Evolutionary conservation across 73 alveolate genomes (phyloP).

Genomic region (Diophrys appendiculata): DNA sequence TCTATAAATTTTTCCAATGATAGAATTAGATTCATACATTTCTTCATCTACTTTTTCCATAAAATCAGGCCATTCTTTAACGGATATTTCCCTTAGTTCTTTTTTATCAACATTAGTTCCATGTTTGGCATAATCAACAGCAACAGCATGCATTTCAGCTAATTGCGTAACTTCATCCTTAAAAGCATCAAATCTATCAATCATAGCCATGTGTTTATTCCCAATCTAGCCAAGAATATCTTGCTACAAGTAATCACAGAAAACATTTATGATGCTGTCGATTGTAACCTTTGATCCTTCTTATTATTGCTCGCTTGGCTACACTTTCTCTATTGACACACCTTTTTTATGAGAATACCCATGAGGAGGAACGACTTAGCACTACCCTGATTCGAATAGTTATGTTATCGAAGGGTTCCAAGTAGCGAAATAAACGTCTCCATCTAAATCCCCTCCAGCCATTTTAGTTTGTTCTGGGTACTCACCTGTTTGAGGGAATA

Average conservation of each 20-base stretch:
- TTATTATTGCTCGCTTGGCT: too few relatives aligned
- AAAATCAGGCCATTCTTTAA: slow-evolving; percentile 63
- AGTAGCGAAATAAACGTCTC: slow-evolving; percentile 80
- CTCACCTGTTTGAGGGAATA: slow-evolving; percentile 78
- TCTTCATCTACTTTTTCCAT: slow-evolving; percentile 42
- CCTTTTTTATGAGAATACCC: not conserved
- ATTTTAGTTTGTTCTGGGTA: slow-evolving; percentile 78
- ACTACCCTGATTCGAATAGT: slow-evolving; percentile 14
- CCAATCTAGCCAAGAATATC: slow-evolving; percentile 69
- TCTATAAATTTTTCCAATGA: slow-evolving; percentile 66
- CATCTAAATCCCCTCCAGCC: slow-evolving; percentile 93
- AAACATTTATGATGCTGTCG: not conserved
- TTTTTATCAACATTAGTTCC: slow-evolving; percentile 56
- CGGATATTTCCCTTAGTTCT: slow-evolving; percentile 24
- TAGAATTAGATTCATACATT: slow-evolving; percentile 18
- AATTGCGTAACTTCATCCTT: slow-evolving; percentile 55
- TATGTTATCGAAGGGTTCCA: slow-evolving; percentile 61
- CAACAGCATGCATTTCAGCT: slow-evolving; percentile 65
- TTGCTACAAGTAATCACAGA: slow-evolving; percentile 45
- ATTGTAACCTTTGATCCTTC: too few relatives aligned
- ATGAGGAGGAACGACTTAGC: slow-evolving; percentile 32
- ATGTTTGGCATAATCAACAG: slow-evolving; percentile 79
- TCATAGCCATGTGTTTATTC: slow-evolving; percentile 67
- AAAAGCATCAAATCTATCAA: slow-evolving; percentile 58
- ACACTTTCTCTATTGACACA: slow-evolving; percentile 48